Conservation (phyloP, 768 basidiomycete genomes). For the Pholiota microspora region DNA sequence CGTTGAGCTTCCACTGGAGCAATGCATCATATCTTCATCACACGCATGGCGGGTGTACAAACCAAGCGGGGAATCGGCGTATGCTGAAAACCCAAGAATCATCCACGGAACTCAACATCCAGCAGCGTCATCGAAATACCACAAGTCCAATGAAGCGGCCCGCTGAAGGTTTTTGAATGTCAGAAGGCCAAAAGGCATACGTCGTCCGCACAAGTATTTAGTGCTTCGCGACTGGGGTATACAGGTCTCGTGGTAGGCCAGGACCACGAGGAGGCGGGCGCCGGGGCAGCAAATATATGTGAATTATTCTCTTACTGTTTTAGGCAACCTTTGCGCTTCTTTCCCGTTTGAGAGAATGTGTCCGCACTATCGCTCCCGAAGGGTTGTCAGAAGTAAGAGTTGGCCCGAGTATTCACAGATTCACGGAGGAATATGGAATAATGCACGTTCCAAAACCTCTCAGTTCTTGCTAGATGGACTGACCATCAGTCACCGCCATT, state of each 20-base stretch:
- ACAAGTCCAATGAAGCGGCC: background rate
- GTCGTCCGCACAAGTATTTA: no score
- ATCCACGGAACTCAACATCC: background rate
- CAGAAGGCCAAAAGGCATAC: background rate
- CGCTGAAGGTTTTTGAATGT: background rate
- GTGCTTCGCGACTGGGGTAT: no score
- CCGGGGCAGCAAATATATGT: background rate
- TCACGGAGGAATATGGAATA: background rate
- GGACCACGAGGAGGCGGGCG: background rate
- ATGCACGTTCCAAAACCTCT: background rate
- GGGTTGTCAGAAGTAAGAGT: background rate
- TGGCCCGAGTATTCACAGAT: background rate
- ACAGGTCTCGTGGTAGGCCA: background rate
- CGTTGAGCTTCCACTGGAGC: background rate
- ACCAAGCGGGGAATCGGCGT: background rate
- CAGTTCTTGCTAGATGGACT: background rate
- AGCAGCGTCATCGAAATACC: background rate
- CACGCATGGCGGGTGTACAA: background rate
- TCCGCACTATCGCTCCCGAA: background rate
- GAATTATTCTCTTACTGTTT: no score
- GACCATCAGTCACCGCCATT: no score
- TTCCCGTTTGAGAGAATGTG: background rate
- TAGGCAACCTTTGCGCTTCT: background rate
- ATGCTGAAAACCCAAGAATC: background rate
- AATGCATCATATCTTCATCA: background rate